Percentiles rank a stretch among this genome's conserved stretches.
These are phyloP conservation scores for Arachnopeziza araneosa DNA, from an alignment of 2,329 filamentous ascomycete genomes.

Conservation along the genomic window DNA sequence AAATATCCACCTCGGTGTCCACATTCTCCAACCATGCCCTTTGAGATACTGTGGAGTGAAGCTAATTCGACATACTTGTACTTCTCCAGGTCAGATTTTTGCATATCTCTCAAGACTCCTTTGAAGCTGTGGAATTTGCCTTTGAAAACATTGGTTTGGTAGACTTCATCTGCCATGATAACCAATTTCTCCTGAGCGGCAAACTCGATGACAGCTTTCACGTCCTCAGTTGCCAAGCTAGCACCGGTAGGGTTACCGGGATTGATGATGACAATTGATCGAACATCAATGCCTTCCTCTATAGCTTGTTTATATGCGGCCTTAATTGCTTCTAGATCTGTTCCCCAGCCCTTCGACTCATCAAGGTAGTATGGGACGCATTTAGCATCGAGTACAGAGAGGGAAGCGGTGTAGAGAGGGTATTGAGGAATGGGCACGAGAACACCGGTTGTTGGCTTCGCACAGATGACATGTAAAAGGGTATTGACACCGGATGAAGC, in stretches of 20 bases:
- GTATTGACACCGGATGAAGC: constrained; percentile 95
- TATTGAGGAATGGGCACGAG: constrained; percentile 97
- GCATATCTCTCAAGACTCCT: constrained; percentile 73
- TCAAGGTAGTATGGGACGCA: constrained; percentile 93
- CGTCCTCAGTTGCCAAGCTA: constrained; percentile 70
- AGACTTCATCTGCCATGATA: constrained; percentile 93
- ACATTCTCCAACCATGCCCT: constrained; percentile 98
- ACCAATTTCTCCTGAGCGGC: constrained; percentile 82
- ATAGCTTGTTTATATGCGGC: constrained; percentile 68
- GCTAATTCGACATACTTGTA: constrained; percentile 86
- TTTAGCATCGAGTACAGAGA: constrained; percentile 76
- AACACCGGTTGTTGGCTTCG: constrained; percentile 69
- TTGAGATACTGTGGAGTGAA: constrained; percentile 88
- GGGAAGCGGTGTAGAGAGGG: constrained; percentile 91
- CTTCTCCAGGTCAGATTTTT: constrained; percentile 65
- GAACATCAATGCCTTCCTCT: constrained; percentile 74
- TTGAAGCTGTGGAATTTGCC: constrained; percentile 97
- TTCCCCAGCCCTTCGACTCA: constrained; percentile 81
- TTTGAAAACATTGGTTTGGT: constrained; percentile 97
- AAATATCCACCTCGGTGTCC: constrained; percentile 98
- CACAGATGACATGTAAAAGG: constrained; percentile 83
- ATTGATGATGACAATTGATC: constrained; percentile 95
- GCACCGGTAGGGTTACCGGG: constrained; percentile 96
- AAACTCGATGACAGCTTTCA: constrained; percentile 80
- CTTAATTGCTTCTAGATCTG: constrained; percentile 74